Conservation (phyloP, 2,329 filamentous ascomycete species). For the Ceratocystis huliohia region DNA sequence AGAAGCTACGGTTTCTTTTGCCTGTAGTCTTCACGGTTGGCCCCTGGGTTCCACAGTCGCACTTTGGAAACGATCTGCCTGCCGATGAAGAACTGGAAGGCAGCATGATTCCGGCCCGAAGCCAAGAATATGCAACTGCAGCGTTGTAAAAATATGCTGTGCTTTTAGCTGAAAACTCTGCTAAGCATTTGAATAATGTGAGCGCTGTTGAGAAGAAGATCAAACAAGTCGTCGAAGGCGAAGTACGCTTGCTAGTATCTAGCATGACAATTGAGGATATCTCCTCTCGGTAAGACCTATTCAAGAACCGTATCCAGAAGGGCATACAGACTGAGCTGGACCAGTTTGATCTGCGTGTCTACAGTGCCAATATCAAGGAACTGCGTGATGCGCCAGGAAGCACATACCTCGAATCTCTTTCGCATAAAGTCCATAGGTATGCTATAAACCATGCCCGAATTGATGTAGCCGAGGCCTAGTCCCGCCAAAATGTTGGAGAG, state of each 20-base stretch:
- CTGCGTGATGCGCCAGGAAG: constrained; percentile 69
- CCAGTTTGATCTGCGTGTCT: constrained; percentile 67
- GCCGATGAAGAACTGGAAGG: not conserved
- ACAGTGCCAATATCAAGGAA: constrained; percentile 68
- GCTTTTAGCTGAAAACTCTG: constrained; percentile 59
- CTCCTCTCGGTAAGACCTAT: constrained; percentile 58
- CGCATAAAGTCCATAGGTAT: constrained; percentile 72
- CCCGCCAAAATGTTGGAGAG: constrained; percentile 61
- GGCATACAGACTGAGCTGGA: constrained; percentile 68
- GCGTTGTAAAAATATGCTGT: constrained; percentile 37
- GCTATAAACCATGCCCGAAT: constrained; percentile 62
- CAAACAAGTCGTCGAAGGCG: constrained; percentile 81
- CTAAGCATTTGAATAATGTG: constrained; percentile 31
- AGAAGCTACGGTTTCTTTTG: constrained; percentile 72
- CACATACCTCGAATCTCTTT: constrained; percentile 73
- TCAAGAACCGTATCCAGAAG: constrained; percentile 61
- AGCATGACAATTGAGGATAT: constrained; percentile 92
- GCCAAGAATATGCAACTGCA: constrained; percentile 39
- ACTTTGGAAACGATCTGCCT: constrained; percentile 30
- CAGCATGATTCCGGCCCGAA: constrained; percentile 3
- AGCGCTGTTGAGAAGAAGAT: constrained; percentile 71
- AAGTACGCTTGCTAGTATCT: constrained; percentile 69
- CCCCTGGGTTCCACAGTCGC: constrained; percentile 54
- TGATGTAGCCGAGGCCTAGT: constrained; percentile 46
- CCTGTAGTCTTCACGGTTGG: constrained; percentile 80